A percentile compares a stretch with the other conserved stretches of the same genome.
phyloP scores from a whole-genome alignment of 192 early-diverging fungal genomes.

The Phlyctochytrium bullatum region DNA sequence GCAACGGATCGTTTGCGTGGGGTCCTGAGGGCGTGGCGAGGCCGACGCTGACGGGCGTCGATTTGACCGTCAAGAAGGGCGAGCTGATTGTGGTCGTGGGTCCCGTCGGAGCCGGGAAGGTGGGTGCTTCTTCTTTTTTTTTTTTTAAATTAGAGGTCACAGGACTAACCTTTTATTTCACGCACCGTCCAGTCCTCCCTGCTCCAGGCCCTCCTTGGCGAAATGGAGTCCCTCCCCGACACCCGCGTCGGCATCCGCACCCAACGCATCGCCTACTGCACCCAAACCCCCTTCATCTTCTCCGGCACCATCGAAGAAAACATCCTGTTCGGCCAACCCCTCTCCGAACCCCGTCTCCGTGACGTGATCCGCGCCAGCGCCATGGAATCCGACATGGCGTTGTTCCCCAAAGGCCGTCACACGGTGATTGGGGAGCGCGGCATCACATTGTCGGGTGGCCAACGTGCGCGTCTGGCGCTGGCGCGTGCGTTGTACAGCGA shows the following conservation, averaged over 20 bases:
- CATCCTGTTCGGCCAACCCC: conserved; percentile 43
- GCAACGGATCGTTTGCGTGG: conserved; percentile 38
- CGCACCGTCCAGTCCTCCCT: conserved; percentile 42
- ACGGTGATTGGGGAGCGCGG: conserved; percentile 48
- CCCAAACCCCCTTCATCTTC: conserved; percentile 44
- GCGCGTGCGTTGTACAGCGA: conserved; percentile 46
- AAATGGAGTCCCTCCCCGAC: conserved; percentile 21
- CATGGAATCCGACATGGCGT: conserved; percentile 41
- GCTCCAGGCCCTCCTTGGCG: conserved; percentile 44
- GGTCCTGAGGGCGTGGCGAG: not conserved
- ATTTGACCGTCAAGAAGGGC: conserved; percentile 29
- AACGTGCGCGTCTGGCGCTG: conserved; percentile 44
- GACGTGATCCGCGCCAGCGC: conserved; percentile 39
- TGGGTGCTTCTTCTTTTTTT: no score
- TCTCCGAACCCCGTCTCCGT: conserved; percentile 30
- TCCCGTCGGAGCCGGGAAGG: conserved; percentile 45
- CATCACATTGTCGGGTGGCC: conserved; percentile 44
- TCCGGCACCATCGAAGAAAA: conserved; percentile 43
- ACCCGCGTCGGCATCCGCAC: conserved; percentile 19
- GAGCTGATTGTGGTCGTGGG: conserved; percentile 42
- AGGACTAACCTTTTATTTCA: not conserved
- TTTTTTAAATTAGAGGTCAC: not conserved
- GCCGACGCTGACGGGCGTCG: conserved; percentile 27
- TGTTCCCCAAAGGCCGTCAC: conserved; percentile 25
- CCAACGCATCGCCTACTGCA: conserved; percentile 37